A percentile compares a stretch with the other conserved stretches of the same genome.
Conservation (phyloP, 1,139 yeast species). For the Suhomyces ambrosiae region DNA sequence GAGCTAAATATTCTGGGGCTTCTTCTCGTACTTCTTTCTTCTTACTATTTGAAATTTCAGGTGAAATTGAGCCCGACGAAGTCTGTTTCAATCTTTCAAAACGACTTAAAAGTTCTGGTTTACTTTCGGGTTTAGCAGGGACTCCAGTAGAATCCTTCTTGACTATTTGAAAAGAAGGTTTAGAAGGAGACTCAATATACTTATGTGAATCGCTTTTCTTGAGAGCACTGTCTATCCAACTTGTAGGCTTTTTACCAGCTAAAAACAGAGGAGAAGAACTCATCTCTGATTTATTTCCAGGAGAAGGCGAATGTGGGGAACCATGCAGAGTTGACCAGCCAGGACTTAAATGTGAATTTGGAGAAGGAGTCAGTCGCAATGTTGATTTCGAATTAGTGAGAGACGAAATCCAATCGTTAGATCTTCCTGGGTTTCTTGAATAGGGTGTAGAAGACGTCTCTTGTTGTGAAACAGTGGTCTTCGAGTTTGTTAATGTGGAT, state of each 20-base stretch:
- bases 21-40: constrained; percentile 2
- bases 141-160: constrained; percentile 14
- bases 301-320: constrained; percentile 7
- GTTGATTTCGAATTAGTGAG: constrained; percentile 18
- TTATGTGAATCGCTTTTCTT: constrained; percentile 21
- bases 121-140: constrained; percentile 12
- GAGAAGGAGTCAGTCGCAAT: constrained; percentile 13
- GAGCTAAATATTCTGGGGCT: constrained; percentile 15
- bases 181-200: constrained; percentile 16
- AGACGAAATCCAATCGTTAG: constrained; percentile 19
- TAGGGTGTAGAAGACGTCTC: constrained; percentile 7
- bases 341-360: constrained; percentile 12
- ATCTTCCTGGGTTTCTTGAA: constrained; percentile 1
- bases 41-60: constrained; percentile 3
- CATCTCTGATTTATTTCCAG: constrained; percentile 1
- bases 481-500: constrained; percentile 16
- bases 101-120: constrained; percentile 16
- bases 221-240: constrained; percentile 27
- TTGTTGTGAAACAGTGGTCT: constrained; percentile 15
- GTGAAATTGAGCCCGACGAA: background rate
- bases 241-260: constrained; percentile 19
- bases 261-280: constrained; percentile 9
- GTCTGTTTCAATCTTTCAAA: constrained; percentile 14
- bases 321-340: constrained; percentile 8
- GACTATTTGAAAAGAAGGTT: constrained; percentile 16